phyloP scores from a whole-genome alignment of 2,329 filamentous ascomycete genomes.

The Colletotrichum trifolii region DNA sequence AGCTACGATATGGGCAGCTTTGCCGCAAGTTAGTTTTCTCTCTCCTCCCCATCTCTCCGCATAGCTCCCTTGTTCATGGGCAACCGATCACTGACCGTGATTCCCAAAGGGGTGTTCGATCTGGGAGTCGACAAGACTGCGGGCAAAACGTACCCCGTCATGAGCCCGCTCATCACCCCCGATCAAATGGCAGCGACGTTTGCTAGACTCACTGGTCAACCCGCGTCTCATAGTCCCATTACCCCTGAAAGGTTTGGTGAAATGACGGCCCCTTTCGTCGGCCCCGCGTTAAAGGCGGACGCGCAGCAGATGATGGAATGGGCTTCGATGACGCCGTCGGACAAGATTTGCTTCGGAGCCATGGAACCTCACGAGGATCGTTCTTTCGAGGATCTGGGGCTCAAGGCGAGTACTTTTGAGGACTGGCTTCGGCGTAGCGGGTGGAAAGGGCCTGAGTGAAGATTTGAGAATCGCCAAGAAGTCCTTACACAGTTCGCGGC shows the following conservation, averaged over 20 bases:
- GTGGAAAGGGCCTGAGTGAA: constrained; percentile 1
- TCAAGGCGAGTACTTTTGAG: constrained; percentile 6
- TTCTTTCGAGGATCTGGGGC: constrained; percentile 2
- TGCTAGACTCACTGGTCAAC: background rate
- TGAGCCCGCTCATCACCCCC: constrained; percentile 24
- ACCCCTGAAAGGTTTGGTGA: background rate
- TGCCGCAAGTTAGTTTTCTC: background rate
- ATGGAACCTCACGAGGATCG: constrained; percentile 1
- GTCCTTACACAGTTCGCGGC: no score
- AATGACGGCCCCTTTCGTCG: constrained; percentile 20
- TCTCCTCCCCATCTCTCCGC: no score
- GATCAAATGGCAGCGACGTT: constrained; percentile 32
- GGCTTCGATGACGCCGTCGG: constrained; percentile 26
- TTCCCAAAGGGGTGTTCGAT: background rate
- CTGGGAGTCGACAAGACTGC: constrained; percentile 33
- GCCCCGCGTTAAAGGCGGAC: constrained; percentile 35
- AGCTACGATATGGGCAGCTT: constrained; percentile 1
- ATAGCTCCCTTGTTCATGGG: background rate
- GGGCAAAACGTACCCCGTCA: constrained; percentile 34
- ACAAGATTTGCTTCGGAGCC: constrained; percentile 33
- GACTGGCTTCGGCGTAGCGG: background rate
- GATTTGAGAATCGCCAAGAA: background rate
- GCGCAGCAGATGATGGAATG: constrained; percentile 39
- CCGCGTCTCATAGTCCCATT: background rate
- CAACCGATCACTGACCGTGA: background rate